A percentile compares a stretch with the other conserved stretches of the same genome.
These are phyloP conservation scores for Aspergillus brunneoviolaceus DNA, from an alignment of 2,329 filamentous ascomycete genomes.

Conservation along the genomic window DNA sequence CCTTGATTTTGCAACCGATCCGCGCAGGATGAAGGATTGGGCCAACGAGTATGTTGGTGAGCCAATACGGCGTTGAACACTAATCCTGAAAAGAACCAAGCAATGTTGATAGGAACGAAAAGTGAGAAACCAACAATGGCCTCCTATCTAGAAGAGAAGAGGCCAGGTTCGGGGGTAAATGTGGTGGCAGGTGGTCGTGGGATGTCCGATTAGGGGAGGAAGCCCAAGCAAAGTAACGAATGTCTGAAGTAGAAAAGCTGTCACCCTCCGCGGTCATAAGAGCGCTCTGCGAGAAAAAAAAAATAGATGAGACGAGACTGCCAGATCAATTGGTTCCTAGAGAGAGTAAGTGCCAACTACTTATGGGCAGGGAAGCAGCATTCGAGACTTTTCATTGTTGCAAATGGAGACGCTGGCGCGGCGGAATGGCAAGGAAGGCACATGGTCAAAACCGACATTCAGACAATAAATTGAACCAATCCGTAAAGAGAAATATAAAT, in stretches of 20 bases:
- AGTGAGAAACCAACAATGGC: conserved; percentile 12
- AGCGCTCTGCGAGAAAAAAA: conserved; percentile 13
- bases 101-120: conserved; percentile 11
- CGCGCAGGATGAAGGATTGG: neutral
- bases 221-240: conserved; percentile 22
- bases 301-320: conserved; percentile 9
- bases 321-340: conserved; percentile 18
- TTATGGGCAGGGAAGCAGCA: conserved; percentile 19
- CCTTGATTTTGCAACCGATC: neutral
- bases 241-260: conserved; percentile 20
- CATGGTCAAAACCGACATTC: conserved; percentile 23
- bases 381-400: conserved; percentile 24
- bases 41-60: neutral
- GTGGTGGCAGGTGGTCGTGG: conserved; percentile 13
- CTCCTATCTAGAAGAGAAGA: conserved; percentile 23
- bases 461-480: conserved; percentile 23
- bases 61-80: neutral
- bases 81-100: neutral
- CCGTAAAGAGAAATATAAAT: conserved; percentile 22
- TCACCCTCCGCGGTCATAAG: conserved; percentile 6
- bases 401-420: conserved; percentile 16
- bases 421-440: conserved; percentile 23
- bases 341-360: conserved; percentile 11
- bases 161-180: conserved; percentile 10
- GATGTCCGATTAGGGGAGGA: conserved; percentile 19